phyloP scores from a whole-genome alignment of 495 filamentous ascomycete species.

The Penicillium dipodomyicola region DNA sequence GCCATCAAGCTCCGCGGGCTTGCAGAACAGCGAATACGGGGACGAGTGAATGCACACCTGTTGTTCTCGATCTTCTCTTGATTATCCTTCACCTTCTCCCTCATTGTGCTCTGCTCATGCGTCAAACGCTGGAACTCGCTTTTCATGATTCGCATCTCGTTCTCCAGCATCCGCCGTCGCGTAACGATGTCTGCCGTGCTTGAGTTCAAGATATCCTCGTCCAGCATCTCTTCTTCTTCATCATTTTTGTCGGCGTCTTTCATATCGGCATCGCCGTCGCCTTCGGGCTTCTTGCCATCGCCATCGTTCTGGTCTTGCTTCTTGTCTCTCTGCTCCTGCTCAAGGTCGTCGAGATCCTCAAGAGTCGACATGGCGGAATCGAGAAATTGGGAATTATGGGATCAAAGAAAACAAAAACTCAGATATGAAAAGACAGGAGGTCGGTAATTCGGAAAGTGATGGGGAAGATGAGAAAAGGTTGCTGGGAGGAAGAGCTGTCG shows the following conservation, averaged over 20 bases:
- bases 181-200: slow-evolving; percentile 93
- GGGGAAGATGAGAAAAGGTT: slow-evolving; percentile 27
- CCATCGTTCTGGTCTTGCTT: slow-evolving; percentile 60
- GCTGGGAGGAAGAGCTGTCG: slow-evolving; percentile 30
- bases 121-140: slow-evolving; percentile 92
- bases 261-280: slow-evolving; percentile 82
- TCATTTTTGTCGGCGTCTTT: slow-evolving; percentile 72
- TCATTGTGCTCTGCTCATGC: slow-evolving; percentile 92
- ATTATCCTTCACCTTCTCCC: slow-evolving; percentile 98
- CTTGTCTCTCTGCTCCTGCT: slow-evolving; percentile 76
- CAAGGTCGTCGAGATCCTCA: slow-evolving; percentile 78
- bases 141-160: slow-evolving; percentile 97
- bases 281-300: slow-evolving; percentile 55
- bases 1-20: slow-evolving; percentile 18
- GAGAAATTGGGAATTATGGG: slow-evolving; percentile 10
- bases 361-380: slow-evolving; percentile 69
- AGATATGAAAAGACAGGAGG: slow-evolving; percentile 7
- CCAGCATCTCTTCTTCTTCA: slow-evolving; percentile 74
- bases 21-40: slow-evolving; percentile 8
- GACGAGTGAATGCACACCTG: slow-evolving; percentile 53
- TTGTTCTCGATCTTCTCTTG: slow-evolving; percentile 99
- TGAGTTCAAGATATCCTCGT: slow-evolving; percentile 84
- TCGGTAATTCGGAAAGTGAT: slow-evolving; percentile 16
- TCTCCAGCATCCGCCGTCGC: slow-evolving; percentile 82
- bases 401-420: slow-evolving; percentile 6